Evolutionary conservation across 202 grass and related monocot genomes (phyloP), one percentile per base, ranked within the genome.

Genomic region (Cymbopogon flexuosus): DNA sequence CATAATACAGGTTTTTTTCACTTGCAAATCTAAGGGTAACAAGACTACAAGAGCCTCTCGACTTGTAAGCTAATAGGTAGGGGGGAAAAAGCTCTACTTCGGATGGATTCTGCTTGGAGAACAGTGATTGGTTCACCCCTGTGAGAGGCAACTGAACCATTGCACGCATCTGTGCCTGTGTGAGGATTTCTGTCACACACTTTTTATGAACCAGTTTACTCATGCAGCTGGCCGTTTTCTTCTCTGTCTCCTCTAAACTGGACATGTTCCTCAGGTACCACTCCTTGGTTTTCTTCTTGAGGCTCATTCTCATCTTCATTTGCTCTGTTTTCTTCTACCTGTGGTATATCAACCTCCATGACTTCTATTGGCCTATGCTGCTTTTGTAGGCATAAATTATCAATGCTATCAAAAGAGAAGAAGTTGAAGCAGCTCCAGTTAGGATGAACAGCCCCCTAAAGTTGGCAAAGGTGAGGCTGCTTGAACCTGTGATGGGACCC

Each of bases 391-490:
- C 12, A 40, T 41, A 84, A 18, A 75, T 75, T 8, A 84, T 19
- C 22, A 62, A 15, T 15, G 81, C 81, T 79, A 84, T 76, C 15
- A 88, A 70, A 52, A 88, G 23, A 5, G 81, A 58, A 40, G 56
- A 79, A 45, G 21, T 70, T 63, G 87, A 85, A 73, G 78, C 82
- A 74, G 19, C 23, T 73, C 84, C 89, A 24, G 87, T 91, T 8
- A 91, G 58, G 47, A 89, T 74, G 59, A 96, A 88, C 4, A 96
- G 70, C 8, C 64, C 88, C 43, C 76, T 74, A 14, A 96, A 90
- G 34, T 67, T 96, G 19, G 7, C 42, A 33, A 90, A 73, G 56
- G 49, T 65, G 23, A 92, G 85, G 11, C 73, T 90, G 15, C 73
- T 22, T 13, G 88, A 87, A 64, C 73, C 80, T 3, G 61, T 24